Evolutionary conservation across 179 eudicot species (phyloP).

Genomic region (Carnegiea gigantea): DNA sequence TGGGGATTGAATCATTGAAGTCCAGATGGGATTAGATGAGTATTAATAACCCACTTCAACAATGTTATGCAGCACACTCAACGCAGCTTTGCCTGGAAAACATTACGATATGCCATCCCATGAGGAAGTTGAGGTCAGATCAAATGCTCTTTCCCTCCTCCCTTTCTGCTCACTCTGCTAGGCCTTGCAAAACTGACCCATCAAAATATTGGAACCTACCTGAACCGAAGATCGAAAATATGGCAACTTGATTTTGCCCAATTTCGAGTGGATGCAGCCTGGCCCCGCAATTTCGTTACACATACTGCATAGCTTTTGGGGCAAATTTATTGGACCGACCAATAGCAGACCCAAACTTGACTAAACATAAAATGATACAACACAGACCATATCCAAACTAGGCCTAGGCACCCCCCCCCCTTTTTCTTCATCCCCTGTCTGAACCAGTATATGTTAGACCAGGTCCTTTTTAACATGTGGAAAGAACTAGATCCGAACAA

Average conservation of each 20-base stretch:
- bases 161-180: not conserved
- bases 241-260: not conserved
- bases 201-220: not conserved
- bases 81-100: slow-evolving; percentile 84
- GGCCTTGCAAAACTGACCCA: not conserved
- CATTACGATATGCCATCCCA: slow-evolving; percentile 69
- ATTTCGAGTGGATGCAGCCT: too few species aligned
- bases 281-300: too few species aligned
- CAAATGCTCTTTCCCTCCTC: slow-evolving; percentile 1
- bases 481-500: slow-evolving; percentile 24
- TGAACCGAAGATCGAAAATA: not conserved
- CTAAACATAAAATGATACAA: not conserved
- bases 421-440: not conserved
- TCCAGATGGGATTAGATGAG: not conserved
- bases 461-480: slow-evolving; percentile 55
- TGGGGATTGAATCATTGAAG: not conserved
- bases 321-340: too few species aligned
- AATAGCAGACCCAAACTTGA: not conserved
- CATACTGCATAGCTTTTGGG: too few species aligned
- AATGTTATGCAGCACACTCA: slow-evolving; percentile 58
- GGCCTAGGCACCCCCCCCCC: not conserved
- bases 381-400: not conserved
- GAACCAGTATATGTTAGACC: not conserved
- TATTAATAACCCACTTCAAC: not conserved
- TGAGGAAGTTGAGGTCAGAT: slow-evolving; percentile 48